phyloP scores from a whole-genome alignment of 768 basidiomycete species.

The Termitomyces sp. region DNA sequence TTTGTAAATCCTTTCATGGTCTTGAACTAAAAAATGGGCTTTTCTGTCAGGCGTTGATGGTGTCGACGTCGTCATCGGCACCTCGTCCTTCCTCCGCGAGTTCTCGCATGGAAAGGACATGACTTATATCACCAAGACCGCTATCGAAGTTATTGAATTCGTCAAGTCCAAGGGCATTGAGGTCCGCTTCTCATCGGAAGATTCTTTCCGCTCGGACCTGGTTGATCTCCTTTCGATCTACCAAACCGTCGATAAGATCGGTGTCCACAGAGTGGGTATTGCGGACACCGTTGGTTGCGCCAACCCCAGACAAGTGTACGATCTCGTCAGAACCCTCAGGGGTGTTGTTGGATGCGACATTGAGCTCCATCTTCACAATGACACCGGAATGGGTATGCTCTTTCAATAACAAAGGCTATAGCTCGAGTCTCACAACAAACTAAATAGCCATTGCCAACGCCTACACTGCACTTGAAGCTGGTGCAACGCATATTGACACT shows the following conservation, averaged over 20 bases:
- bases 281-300: conserved; percentile 99
- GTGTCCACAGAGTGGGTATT: conserved; percentile 97
- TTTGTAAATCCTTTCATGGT: neutral
- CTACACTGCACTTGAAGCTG: conserved; percentile 96
- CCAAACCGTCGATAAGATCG: conserved; percentile 99
- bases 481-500: conserved; percentile 98
- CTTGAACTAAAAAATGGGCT: conserved; percentile 1
- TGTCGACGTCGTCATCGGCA: conserved; percentile 98
- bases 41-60: conserved; percentile 82
- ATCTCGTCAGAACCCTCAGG: conserved; percentile 92
- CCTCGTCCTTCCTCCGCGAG: conserved; percentile 97
- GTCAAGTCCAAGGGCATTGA: conserved; percentile 99
- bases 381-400: conserved; percentile 87
- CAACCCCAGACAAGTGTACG: conserved; percentile 98
- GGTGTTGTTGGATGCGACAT: conserved; percentile 98
- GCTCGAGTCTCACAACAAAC: conserved; percentile 3
- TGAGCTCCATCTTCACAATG: conserved; percentile 97
- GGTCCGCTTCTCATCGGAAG: conserved; percentile 99
- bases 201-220: conserved; percentile 99
- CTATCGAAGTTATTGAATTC: conserved; percentile 97
- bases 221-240: conserved; percentile 99
- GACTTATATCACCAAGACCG: conserved; percentile 98
- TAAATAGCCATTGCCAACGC: conserved; percentile 91
- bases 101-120: conserved; percentile 99
- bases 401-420: neutral